Evolutionary conservation across 306 rosid genomes (phyloP).

Genomic region (Leucaena leucocephala): DNA sequence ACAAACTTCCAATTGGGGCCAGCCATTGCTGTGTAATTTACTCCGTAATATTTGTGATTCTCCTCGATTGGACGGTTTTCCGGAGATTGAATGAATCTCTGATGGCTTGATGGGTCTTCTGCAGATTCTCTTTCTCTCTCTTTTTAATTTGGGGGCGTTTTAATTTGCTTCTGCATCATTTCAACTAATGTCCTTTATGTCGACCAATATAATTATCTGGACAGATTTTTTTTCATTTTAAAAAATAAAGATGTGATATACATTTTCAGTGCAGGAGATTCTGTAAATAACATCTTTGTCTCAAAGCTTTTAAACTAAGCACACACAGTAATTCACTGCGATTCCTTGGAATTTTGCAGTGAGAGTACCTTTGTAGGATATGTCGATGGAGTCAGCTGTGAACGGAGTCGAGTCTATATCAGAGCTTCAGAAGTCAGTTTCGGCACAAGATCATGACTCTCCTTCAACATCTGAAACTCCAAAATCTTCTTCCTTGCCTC

Average conservation of each 20-base stretch:
- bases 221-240: slow-evolving; percentile 6
- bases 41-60: slow-evolving; percentile 39
- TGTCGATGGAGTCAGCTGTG: slow-evolving; percentile 61
- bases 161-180: slow-evolving; percentile 42
- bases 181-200: slow-evolving; percentile 42
- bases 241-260: not conserved
- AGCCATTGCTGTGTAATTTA: slow-evolving; percentile 36
- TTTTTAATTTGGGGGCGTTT: slow-evolving; percentile 12
- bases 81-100: slow-evolving; percentile 31
- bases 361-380: slow-evolving; percentile 30
- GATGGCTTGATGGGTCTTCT: slow-evolving; percentile 38
- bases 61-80: slow-evolving; percentile 43
- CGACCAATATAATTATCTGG: slow-evolving; percentile 18
- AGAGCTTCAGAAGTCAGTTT: slow-evolving; percentile 60
- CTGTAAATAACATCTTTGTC: slow-evolving; percentile 41
- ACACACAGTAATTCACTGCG: slow-evolving; percentile 44
- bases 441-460: slow-evolving; percentile 45
- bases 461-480: slow-evolving; percentile 59
- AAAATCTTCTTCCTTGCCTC: slow-evolving; percentile 53
- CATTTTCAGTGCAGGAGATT: slow-evolving; percentile 35
- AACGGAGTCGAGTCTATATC: slow-evolving; percentile 56
- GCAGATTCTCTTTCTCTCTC: slow-evolving; percentile 30
- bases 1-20: slow-evolving; percentile 43
- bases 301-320: slow-evolving; percentile 35
- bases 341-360: slow-evolving; percentile 48